Evolutionary conservation across 169 alveolate genomes (phyloP).

Genomic region (Plasmodium coatneyi): DNA sequence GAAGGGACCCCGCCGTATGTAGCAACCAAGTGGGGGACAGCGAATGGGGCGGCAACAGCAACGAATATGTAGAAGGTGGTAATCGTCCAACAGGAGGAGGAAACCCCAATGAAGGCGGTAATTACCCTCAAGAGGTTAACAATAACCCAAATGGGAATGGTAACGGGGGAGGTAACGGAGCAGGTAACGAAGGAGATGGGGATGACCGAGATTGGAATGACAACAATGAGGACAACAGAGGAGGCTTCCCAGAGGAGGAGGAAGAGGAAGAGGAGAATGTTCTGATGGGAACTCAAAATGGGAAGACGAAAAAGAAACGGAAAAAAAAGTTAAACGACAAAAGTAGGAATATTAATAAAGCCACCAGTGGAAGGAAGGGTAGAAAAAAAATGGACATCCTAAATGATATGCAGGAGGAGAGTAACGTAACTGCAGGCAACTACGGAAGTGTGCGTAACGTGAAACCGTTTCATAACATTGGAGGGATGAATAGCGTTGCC

Average conservation of each 20-base stretch:
- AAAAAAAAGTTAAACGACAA: slow-evolving; percentile 46
- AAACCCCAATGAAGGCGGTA: background rate
- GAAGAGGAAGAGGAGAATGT: slow-evolving; percentile 7
- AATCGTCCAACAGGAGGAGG: background rate
- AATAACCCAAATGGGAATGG: background rate
- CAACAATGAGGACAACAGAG: background rate
- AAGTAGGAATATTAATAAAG: slow-evolving; percentile 55
- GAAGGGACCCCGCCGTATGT: background rate
- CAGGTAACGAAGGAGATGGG: background rate
- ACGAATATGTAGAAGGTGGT: background rate
- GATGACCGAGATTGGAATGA: background rate
- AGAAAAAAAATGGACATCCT: background rate
- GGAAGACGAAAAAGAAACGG: slow-evolving; percentile 9
- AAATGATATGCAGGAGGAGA: slow-evolving; percentile 1
- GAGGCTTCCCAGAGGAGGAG: background rate
- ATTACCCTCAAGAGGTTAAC: background rate
- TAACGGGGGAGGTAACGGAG: background rate
- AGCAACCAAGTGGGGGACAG: background rate
- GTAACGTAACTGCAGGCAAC: slow-evolving; percentile 11
- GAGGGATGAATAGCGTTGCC: background rate
- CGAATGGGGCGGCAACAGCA: background rate
- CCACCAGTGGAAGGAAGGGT: background rate
- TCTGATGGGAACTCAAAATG: slow-evolving; percentile 13
- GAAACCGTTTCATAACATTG: background rate
- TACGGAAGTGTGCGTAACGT: background rate